Base-by-base conservation (phyloP, 1,139 yeast species). In the Saccharomyces hybrid region DNA sequence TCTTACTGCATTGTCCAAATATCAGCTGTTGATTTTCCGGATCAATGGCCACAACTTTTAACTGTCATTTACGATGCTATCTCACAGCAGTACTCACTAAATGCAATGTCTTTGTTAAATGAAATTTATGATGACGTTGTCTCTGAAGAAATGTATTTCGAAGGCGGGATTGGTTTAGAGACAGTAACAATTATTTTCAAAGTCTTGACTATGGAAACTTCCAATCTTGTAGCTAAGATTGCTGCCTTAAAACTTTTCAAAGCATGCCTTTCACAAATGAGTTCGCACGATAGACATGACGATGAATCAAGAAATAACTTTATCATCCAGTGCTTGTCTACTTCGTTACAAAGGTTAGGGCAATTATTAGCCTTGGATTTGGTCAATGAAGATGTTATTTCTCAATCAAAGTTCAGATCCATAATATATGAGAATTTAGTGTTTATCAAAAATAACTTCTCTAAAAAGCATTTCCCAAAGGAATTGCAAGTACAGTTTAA, bases 11-110 rank as follows among this genome's bases (percentile, higher is more conserved):
- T 89, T 27, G 87, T 88, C 1, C 95, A 87, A 63, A 87, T 93
- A 26, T 91, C 96, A 0, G 86, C 88, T 1, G 87, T 85, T 1
- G 99, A 93, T 65, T 91, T 82, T 66, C 99, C 99, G 0, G 98
- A 93, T 64, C 96, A 89, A 66, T 93, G 98, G 98, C 96, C 97
- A 0, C 78, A 77, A 31, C 74, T 93, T 50, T 68, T 91, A 56
- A 71, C 73, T 21, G 65, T 70, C 12, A 67, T 87, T 51, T 81
- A 81, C 64, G 63, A 68, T 19, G 71, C 75, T 51, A 64, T 75
- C 34, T 56, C 68, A 11, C 71, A 80, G 3, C 67, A 71, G 38
- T 68, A 72, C 29, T 61, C 75, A 56, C 58, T 84, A 47, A 96
- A 95, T 7, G 89, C 91, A 0, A 70, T 91, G 55, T 71, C 80